A percentile compares a stretch with the other conserved stretches of the same genome.
phyloP scores from a whole-genome alignment of 2,329 filamentous ascomycete species.

The Fusarium chuoi region DNA sequence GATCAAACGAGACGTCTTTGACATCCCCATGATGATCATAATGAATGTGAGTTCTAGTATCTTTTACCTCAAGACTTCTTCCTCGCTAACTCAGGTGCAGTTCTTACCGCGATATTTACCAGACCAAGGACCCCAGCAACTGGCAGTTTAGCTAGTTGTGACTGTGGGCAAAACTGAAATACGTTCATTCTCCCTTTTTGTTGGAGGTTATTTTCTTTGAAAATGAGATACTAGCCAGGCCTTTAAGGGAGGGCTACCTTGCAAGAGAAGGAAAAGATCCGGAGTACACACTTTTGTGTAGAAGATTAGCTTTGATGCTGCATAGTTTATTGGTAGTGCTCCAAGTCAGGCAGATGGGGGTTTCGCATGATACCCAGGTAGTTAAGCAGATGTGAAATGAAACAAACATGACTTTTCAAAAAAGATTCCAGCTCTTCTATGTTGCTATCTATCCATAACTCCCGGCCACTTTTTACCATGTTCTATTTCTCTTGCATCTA shows the following conservation, averaged over 20 bases:
- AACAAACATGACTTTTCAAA: constrained; percentile 24
- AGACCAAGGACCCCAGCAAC: constrained; percentile 65
- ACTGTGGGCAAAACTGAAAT: constrained; percentile 16
- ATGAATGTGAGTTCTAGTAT: constrained; percentile 82
- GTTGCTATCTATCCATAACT: constrained; percentile 39
- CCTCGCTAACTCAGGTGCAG: constrained; percentile 47
- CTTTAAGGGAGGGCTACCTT: constrained; percentile 22
- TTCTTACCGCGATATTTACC: constrained; percentile 70
- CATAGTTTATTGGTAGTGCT: constrained; percentile 16
- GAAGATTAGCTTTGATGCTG: constrained; percentile 18
- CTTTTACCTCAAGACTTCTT: background rate
- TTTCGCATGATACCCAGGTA: constrained; percentile 40
- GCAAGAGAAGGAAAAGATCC: constrained; percentile 1
- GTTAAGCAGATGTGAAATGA: constrained; percentile 32
- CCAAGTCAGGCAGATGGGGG: constrained; percentile 9
- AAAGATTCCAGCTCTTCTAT: constrained; percentile 28
- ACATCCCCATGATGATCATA: constrained; percentile 98
- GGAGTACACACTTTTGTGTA: constrained; percentile 18
- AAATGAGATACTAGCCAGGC: constrained; percentile 28
- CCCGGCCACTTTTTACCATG: constrained; percentile 22
- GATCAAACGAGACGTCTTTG: constrained; percentile 95
- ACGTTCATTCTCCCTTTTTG: constrained; percentile 41
- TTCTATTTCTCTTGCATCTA: background rate
- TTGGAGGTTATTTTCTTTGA: constrained; percentile 30
- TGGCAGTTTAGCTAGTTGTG: constrained; percentile 58